Evolutionary conservation across 2,329 filamentous ascomycete species (phyloP), one percentile per base, ranked within the genome.

Genomic region (Phyllosticta capitalensis): DNA sequence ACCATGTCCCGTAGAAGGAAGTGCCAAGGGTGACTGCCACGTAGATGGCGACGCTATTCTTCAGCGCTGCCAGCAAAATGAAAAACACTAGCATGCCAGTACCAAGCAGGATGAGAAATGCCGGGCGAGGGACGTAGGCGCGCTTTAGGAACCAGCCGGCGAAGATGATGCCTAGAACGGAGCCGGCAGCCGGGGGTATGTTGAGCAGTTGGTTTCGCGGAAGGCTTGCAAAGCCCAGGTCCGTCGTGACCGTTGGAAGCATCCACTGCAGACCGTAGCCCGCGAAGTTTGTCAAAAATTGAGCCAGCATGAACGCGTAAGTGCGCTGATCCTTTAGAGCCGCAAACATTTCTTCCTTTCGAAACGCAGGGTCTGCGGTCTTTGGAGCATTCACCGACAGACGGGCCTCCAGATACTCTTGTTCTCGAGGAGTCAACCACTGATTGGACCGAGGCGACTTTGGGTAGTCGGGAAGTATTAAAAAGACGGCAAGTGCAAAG

Each of bases 191-290:
- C 0, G 76, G 76, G 0, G 76, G 75, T n/a, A 78, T 75, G 60
- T 77, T 76, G 7, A 78, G 69, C 5, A 78, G 65, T 58, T 78
- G 75, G 61, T 78, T 79, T 21, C 70, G 66, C 0, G 75, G 76
- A 17, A 78, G 66, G 1, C 66, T 66, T 2, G 72, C 72, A 58
- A 78, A 77, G 5, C 75, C 75, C 0, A 78, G 67, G 38, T 68
- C 70, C 0, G 75, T 76, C 9, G 74, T 74, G 30, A 77, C 72
- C 0, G 72, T 76, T 0, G 75, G 75, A 1, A 77, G 64, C 12
- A 76, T 71, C 74, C 75, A 77, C 5, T 67, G 74, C 10, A 78
- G 63, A 0, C 70, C 74, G 56, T 77, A 77, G 0, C 72, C 74
- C 2, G 70, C 75, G 6, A 77, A 65, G 63, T 77, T 78, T 0